Percentiles rank a stretch among this genome's conserved stretches.
phyloP scores from a whole-genome alignment of 2,329 filamentous ascomycete species.

The Aspergillus sp. region DNA sequence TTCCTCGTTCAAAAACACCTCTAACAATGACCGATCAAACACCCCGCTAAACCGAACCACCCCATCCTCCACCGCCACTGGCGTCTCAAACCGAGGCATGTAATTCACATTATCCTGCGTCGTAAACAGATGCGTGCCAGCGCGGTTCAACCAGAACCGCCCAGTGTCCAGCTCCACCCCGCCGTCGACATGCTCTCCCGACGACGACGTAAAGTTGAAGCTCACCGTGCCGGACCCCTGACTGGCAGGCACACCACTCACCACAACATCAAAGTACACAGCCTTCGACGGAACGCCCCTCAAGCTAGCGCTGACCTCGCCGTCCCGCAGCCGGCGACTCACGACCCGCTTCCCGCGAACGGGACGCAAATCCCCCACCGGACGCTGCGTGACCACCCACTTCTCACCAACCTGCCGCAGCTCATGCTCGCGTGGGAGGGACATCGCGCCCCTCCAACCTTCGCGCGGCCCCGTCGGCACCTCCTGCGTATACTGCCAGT shows the following conservation, averaged over 20 bases:
- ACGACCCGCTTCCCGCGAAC: slow-evolving; percentile 42
- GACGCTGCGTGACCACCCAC: slow-evolving; percentile 51
- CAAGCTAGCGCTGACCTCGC: slow-evolving; percentile 51
- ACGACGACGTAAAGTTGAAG: slow-evolving; percentile 53
- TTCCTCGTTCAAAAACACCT: slow-evolving; percentile 55
- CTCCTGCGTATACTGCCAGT: slow-evolving; percentile 57
- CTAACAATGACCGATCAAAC: slow-evolving; percentile 54
- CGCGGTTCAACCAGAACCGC: slow-evolving; percentile 53
- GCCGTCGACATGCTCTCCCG: slow-evolving; percentile 49
- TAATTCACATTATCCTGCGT: slow-evolving; percentile 50
- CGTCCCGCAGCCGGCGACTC: slow-evolving; percentile 34
- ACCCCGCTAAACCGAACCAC: slow-evolving; percentile 47
- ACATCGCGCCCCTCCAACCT: slow-evolving; percentile 54
- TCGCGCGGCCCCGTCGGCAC: slow-evolving; percentile 55
- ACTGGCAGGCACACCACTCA: slow-evolving; percentile 41
- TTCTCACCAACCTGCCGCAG: slow-evolving; percentile 51
- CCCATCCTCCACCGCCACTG: slow-evolving; percentile 22
- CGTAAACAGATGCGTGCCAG: slow-evolving; percentile 47
- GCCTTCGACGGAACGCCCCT: slow-evolving; percentile 49
- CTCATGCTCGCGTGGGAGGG: slow-evolving; percentile 51
- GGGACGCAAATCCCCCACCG: slow-evolving; percentile 47
- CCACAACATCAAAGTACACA: slow-evolving; percentile 54
- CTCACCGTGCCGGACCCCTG: slow-evolving; percentile 40
- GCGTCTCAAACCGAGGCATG: slow-evolving; percentile 52
- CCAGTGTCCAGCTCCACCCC: slow-evolving; percentile 51